Conservation (phyloP, 768 basidiomycete species). For the Leucocoprinus sp. region DNA sequence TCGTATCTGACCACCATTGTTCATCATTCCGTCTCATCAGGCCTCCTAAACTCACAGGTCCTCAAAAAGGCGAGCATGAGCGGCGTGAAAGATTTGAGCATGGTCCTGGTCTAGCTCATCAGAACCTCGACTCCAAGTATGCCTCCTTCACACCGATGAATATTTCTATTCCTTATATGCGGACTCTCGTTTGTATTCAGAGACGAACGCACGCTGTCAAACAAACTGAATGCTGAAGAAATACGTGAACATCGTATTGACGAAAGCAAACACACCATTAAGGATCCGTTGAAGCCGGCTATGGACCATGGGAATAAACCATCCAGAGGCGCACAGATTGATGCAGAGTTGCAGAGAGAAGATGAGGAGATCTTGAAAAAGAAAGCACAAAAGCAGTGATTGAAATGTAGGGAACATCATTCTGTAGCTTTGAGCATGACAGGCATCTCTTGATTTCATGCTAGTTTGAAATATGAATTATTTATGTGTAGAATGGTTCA, state of each 20-base stretch:
- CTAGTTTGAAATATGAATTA: too few species aligned
- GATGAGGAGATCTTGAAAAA: conserved; percentile 39
- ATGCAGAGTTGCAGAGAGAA: conserved; percentile 44
- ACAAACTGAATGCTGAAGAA: conserved; percentile 27
- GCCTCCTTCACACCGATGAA: conserved; percentile 2
- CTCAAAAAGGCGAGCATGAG: conserved; percentile 11
- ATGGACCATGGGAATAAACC: conserved; percentile 49
- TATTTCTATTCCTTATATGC: not conserved
- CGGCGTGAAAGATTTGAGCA: conserved; percentile 22
- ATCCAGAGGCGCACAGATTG: conserved; percentile 49
- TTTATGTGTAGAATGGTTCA: too few species aligned
- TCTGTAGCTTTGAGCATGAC: too few species aligned
- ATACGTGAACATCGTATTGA: conserved; percentile 22
- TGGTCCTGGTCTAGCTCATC: conserved; percentile 27
- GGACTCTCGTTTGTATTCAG: conserved; percentile 18
- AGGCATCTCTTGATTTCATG: too few species aligned
- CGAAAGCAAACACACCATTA: conserved; percentile 26
- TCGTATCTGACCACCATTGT: not conserved
- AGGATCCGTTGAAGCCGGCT: conserved; percentile 42
- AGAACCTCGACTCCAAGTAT: conserved; percentile 34
- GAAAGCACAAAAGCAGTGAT: conserved; percentile 19
- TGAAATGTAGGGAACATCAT: too few species aligned
- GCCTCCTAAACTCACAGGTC: conserved; percentile 8
- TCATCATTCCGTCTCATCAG: conserved; percentile 1
- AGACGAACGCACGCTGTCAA: conserved; percentile 34